phyloP scores from a whole-genome alignment of 2,329 filamentous ascomycete genomes.

The Penicillium sp. region DNA sequence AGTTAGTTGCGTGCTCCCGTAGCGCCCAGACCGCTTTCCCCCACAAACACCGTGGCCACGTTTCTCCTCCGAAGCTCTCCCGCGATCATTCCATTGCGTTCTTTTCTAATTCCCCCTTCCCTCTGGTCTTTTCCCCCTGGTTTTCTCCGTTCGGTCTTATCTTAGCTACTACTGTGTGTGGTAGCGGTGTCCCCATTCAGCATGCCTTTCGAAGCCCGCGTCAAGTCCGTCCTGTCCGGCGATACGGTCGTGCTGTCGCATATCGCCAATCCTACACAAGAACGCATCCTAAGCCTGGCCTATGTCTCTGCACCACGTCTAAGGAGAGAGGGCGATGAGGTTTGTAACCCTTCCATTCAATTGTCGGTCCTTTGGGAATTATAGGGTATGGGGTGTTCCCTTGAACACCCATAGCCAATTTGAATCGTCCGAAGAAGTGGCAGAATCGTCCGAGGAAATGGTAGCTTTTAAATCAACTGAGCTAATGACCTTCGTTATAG shows the following conservation, averaged over 20 bases:
- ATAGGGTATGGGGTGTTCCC: not conserved
- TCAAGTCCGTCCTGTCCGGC: slow-evolving; percentile 93
- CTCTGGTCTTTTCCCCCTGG: slow-evolving; percentile 4
- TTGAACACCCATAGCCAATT: not conserved
- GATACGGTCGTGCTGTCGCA: slow-evolving; percentile 87
- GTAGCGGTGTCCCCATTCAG: slow-evolving; percentile 24
- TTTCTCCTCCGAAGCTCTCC: slow-evolving; percentile 32
- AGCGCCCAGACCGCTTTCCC: slow-evolving; percentile 35
- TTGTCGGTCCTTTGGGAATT: not conserved
- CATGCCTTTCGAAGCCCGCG: slow-evolving; percentile 64
- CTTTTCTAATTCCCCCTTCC: slow-evolving; percentile 13
- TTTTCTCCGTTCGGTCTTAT: slow-evolving; percentile 10
- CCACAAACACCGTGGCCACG: slow-evolving; percentile 36
- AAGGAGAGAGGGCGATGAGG: slow-evolving; percentile 86
- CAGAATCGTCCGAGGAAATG: not conserved
- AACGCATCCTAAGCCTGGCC: slow-evolving; percentile 86
- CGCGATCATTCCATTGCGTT: slow-evolving; percentile 16
- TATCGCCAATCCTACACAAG: slow-evolving; percentile 77
- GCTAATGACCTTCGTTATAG: slow-evolving; percentile 36
- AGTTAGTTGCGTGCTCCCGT: not conserved
- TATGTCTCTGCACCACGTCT: slow-evolving; percentile 89
- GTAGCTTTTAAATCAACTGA: not conserved
- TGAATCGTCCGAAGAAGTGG: not conserved
- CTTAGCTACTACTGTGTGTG: slow-evolving; percentile 15
- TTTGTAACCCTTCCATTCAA: slow-evolving; percentile 37